phyloP scores from a whole-genome alignment of 164 flowering plant species.

The Protea cynaroides region DNA sequence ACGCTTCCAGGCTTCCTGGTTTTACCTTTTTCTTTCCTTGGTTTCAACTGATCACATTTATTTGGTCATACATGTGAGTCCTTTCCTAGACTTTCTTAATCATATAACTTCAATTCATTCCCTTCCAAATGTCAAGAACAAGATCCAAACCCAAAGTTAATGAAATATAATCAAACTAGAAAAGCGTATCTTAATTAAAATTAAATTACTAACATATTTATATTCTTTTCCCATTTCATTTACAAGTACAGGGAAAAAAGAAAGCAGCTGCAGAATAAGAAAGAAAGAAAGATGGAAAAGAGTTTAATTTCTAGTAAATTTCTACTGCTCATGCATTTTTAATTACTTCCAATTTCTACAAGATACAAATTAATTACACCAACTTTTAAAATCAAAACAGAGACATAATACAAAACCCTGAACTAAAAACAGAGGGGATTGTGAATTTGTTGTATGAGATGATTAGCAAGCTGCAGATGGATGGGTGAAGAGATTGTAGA shows the following conservation, averaged over 20 bases:
- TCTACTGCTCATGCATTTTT: too few species aligned
- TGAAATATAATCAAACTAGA: neutral
- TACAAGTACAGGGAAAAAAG: neutral
- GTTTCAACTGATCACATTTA: neutral
- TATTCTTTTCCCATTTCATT: neutral
- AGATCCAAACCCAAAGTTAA: neutral
- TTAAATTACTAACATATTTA: neutral
- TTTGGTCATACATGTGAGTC: conserved; percentile 27
- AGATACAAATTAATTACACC: neutral
- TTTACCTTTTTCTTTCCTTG: conserved; percentile 2
- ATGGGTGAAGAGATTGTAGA: conserved; percentile 47
- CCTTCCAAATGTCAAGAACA: neutral
- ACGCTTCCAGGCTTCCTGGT: conserved; percentile 9
- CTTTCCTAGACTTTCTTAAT: conserved; percentile 11
- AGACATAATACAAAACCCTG: neutral
- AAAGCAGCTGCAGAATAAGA: too few species aligned
- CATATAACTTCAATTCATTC: conserved; percentile 9
- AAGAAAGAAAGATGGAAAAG: too few species aligned
- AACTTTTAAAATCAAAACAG: too few species aligned
- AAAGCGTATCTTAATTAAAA: neutral
- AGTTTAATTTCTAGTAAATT: too few species aligned
- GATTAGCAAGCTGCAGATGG: conserved; percentile 48
- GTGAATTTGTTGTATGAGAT: neutral
- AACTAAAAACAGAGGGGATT: conserved; percentile 21
- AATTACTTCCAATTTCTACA: neutral